Conservation (phyloP, 108 stramenopile species). For the Nitzschia palea region DNA sequence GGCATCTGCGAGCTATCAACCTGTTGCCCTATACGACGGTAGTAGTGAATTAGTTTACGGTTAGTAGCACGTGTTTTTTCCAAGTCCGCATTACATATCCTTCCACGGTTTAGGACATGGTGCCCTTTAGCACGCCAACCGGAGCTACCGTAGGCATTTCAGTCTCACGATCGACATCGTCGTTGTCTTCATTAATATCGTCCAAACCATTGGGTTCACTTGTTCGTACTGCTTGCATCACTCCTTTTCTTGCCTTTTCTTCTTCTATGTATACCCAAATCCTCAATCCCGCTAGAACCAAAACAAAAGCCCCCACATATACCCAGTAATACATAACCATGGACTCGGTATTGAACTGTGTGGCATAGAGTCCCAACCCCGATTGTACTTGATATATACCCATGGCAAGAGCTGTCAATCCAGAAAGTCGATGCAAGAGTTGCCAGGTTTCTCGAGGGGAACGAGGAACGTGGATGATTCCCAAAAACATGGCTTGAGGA, state of each 20-base stretch:
- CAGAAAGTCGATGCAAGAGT: conserved; percentile 37
- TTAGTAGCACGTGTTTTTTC: too few species aligned
- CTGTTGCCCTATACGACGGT: too few species aligned
- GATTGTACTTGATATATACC: conserved; percentile 52
- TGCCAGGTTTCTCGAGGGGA: conserved; percentile 47
- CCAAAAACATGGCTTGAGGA: conserved; percentile 3
- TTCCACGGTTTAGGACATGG: too few species aligned
- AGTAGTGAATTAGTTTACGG: too few species aligned
- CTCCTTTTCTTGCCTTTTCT: conserved; percentile 25
- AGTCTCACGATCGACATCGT: neutral
- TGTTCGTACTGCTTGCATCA: conserved; percentile 21
- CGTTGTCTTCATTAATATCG: neutral
- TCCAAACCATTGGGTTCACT: conserved; percentile 7
- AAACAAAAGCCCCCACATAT: conserved; percentile 16
- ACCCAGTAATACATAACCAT: conserved; percentile 31
- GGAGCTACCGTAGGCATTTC: too few species aligned
- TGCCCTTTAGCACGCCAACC: too few species aligned
- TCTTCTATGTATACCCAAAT: conserved; percentile 26
- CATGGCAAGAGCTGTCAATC: conserved; percentile 28
- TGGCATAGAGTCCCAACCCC: conserved; percentile 44
- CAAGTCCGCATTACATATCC: too few species aligned
- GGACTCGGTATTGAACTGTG: conserved; percentile 10
- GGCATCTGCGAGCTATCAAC: too few species aligned
- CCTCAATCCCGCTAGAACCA: conserved; percentile 16
- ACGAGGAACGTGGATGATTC: conserved; percentile 18